Evolutionary conservation across 2,329 filamentous ascomycete genomes (phyloP).

Genomic region (Calonectria pseudoturangicola): DNA sequence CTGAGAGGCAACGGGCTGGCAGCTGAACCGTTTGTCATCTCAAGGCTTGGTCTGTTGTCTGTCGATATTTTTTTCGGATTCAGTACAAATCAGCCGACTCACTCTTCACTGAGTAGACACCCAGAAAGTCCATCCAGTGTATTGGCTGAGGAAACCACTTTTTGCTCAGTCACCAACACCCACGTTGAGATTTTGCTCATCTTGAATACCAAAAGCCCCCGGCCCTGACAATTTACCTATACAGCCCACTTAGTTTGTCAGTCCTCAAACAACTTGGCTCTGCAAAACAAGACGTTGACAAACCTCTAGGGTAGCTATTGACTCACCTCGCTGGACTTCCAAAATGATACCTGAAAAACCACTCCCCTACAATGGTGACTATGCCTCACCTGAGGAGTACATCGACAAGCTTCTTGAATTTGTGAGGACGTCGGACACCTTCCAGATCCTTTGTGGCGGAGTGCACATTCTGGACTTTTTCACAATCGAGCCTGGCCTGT

Average conservation of each 20-base stretch:
- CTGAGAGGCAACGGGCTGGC: not conserved
- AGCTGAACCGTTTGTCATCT: not conserved
- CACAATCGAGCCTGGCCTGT: slow-evolving; percentile 88
- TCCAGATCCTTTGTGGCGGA: slow-evolving; percentile 95
- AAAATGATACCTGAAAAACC: slow-evolving; percentile 70
- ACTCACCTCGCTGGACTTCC: not conserved
- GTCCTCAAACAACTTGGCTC: not conserved
- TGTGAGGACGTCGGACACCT: slow-evolving; percentile 81
- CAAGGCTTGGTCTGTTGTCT: not conserved
- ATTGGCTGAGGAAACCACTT: not conserved
- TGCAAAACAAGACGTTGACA: slow-evolving; percentile 13
- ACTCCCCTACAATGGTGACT: slow-evolving; percentile 83
- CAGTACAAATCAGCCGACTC: not conserved
- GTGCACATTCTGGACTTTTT: slow-evolving; percentile 98
- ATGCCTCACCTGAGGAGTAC: slow-evolving; percentile 84
- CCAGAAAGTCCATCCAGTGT: not conserved
- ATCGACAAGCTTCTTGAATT: slow-evolving; percentile 86
- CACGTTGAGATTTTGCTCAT: not conserved
- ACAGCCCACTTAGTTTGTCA: not conserved
- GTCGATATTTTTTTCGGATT: not conserved
- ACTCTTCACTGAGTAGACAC: not conserved
- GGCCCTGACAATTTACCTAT: too few species aligned
- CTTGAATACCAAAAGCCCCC: too few species aligned
- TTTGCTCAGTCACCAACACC: not conserved
- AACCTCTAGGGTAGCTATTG: slow-evolving; percentile 48